A percentile compares a stretch with the other conserved stretches of the same genome.
These are phyloP conservation scores for Lentinula novae-zelandiae DNA, from an alignment of 1,284 basidiomycete species.

Conservation along the genomic window DNA sequence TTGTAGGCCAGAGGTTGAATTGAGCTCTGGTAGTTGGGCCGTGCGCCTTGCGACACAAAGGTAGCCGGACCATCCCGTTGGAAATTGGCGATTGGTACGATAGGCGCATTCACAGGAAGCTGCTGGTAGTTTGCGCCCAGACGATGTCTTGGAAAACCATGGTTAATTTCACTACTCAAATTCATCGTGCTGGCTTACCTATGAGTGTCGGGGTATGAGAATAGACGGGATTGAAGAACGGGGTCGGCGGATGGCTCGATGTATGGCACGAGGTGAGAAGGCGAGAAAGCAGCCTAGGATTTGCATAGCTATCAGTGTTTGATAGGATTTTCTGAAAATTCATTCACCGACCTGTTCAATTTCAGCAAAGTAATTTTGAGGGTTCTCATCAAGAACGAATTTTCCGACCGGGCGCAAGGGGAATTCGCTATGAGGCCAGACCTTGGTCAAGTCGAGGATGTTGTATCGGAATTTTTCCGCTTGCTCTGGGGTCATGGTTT, in stretches of 20 bases:
- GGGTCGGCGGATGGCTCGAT: conserved; percentile 89
- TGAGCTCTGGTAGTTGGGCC: conserved; percentile 85
- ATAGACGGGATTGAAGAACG: conserved; percentile 88
- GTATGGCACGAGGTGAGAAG: conserved; percentile 83
- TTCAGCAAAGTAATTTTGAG: conserved; percentile 84
- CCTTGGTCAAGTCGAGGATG: conserved; percentile 87
- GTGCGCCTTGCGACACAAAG: conserved; percentile 75
- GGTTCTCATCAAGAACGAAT: conserved; percentile 84
- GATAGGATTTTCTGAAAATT: neutral
- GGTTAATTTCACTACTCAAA: neutral
- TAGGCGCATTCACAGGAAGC: conserved; percentile 84
- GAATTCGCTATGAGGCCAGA: conserved; percentile 83
- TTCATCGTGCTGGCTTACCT: conserved; percentile 19
- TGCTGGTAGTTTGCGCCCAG: conserved; percentile 87
- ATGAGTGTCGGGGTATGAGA: conserved; percentile 95
- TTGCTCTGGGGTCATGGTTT: conserved; percentile 88
- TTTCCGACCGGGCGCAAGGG: conserved; percentile 85
- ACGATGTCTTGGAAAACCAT: conserved; percentile 51
- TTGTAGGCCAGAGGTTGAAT: conserved; percentile 59
- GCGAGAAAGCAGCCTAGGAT: conserved; percentile 72
- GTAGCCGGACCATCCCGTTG: conserved; percentile 73
- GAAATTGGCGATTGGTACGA: conserved; percentile 80
- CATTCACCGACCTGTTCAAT: conserved; percentile 64
- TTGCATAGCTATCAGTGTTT: conserved; percentile 18
- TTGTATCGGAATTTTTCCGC: conserved; percentile 90